Evolutionary conservation across 116 monocot species (phyloP).

Genomic region (Trichopus zeylanicus): DNA sequence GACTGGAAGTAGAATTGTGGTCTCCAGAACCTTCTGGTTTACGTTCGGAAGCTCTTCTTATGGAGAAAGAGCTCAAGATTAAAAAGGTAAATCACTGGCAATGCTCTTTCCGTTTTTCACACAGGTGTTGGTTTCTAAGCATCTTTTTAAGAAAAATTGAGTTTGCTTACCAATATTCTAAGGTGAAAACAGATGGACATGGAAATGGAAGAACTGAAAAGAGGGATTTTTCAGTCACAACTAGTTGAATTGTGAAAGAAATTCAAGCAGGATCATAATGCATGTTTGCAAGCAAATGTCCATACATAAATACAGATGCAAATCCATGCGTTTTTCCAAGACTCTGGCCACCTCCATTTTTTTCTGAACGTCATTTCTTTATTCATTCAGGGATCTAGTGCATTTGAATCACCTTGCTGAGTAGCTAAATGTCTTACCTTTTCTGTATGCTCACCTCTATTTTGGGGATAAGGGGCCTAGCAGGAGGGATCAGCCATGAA

Average conservation of each 20-base stretch:
- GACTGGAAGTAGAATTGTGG: conserved; percentile 80
- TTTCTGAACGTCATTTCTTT: background rate
- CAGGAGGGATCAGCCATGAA: conserved; percentile 21
- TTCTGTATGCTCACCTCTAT: conserved; percentile 34
- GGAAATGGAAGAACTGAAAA: conserved; percentile 49
- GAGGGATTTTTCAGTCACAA: conserved; percentile 31
- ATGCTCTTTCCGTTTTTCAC: background rate
- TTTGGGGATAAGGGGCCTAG: conserved; percentile 9
- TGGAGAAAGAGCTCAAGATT: conserved; percentile 83
- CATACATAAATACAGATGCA: background rate
- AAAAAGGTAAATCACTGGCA: conserved; percentile 33
- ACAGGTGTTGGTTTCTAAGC: background rate
- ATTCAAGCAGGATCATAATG: conserved; percentile 20
- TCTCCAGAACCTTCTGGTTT: conserved; percentile 57
- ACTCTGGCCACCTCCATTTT: background rate
- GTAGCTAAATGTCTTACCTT: conserved; percentile 73
- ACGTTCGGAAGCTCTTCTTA: conserved; percentile 47
- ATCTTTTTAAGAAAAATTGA: background rate
- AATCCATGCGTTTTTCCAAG: background rate
- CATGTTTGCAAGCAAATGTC: background rate
- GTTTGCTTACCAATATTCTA: background rate
- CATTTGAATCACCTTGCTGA: conserved; percentile 48
- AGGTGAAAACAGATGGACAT: conserved; percentile 36
- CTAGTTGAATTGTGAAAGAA: conserved; percentile 33
- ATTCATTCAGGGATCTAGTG: conserved; percentile 41